Conservation (phyloP, 2,329 filamentous ascomycete species). For the Graphium sp. region DNA sequence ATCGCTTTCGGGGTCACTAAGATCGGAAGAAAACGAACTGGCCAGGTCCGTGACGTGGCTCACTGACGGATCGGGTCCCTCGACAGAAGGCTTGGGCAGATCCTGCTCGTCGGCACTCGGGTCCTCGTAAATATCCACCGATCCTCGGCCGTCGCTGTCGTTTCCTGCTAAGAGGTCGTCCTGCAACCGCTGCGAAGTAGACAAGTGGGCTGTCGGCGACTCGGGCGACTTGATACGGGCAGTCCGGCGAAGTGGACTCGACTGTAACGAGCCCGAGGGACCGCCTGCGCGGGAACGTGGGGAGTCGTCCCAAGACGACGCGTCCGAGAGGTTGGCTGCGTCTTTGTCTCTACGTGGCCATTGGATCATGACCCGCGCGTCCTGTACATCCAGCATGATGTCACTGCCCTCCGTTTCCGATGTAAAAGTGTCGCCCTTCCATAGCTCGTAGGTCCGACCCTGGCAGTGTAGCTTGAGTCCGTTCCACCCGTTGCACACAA, state of each 20-base stretch:
- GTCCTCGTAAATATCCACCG: conserved; percentile 10
- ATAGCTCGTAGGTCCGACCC: conserved; percentile 69
- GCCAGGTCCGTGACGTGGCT: conserved; percentile 15
- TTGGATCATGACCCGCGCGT: conserved; percentile 72
- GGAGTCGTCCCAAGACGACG: conserved; percentile 53
- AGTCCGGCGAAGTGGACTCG: conserved; percentile 40
- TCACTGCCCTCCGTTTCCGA: conserved; percentile 78
- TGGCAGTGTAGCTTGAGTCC: conserved; percentile 86
- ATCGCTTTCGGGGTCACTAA: conserved; percentile 47
- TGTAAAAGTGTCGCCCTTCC: conserved; percentile 76
- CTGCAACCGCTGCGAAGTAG: conserved; percentile 26
- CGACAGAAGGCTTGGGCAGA: neutral
- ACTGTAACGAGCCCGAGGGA: conserved; percentile 26
- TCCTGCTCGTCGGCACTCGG: conserved; percentile 7
- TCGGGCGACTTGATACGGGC: conserved; percentile 55
- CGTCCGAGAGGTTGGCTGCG: conserved; percentile 38
- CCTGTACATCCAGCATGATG: conserved; percentile 91
- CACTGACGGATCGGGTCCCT: conserved; percentile 6
- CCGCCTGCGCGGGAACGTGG: conserved; percentile 20
- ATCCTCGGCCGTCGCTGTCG: conserved; percentile 4
- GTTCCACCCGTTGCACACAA: conserved; percentile 92
- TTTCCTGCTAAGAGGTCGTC: conserved; percentile 27
- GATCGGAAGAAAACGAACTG: conserved; percentile 34
- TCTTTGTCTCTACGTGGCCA: conserved; percentile 52
- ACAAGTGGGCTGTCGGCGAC: conserved; percentile 24